Percentiles rank a stretch among this genome's conserved stretches.
Evolutionary conservation across 345 rosid species (phyloP).

Genomic region (Syzygium jambos): DNA sequence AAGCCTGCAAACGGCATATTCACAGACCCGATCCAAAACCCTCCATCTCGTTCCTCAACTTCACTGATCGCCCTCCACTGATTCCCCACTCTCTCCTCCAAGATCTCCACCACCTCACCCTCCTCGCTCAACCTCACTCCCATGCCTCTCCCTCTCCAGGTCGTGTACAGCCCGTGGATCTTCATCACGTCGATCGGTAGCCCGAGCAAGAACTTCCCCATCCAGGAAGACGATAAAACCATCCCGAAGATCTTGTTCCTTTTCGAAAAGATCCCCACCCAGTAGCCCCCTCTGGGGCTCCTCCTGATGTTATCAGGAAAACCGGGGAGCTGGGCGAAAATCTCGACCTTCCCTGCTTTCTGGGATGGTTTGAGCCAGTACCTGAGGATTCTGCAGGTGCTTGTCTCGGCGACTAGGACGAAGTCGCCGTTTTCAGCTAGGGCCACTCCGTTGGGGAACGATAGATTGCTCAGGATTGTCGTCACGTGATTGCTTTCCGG

Average conservation of each 20-base stretch:
- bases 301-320: slow-evolving; percentile 66
- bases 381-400: slow-evolving; percentile 25
- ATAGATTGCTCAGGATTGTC: slow-evolving; percentile 25
- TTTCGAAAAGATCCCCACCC: slow-evolving; percentile 57
- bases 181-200: slow-evolving; percentile 34
- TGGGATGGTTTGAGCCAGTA: slow-evolving; percentile 24
- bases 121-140: slow-evolving; percentile 59
- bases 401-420: slow-evolving; percentile 45
- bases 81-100: slow-evolving; percentile 21
- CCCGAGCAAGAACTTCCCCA: slow-evolving; percentile 33
- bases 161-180: slow-evolving; percentile 20
- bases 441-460: slow-evolving; percentile 56
- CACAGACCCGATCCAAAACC: slow-evolving; percentile 66
- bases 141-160: slow-evolving; percentile 36
- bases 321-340: slow-evolving; percentile 44
- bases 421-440: slow-evolving; percentile 31
- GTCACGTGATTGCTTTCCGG: slow-evolving; percentile 28
- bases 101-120: slow-evolving; percentile 40
- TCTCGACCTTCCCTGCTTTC: slow-evolving; percentile 12
- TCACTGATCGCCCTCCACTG: slow-evolving; percentile 48
- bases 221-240: slow-evolving; percentile 31
- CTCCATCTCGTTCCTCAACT: slow-evolving; percentile 41
- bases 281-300: slow-evolving; percentile 52
- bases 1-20: slow-evolving; percentile 35
- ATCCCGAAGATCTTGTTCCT: slow-evolving; percentile 20